Evolutionary conservation across 768 basidiomycete species (phyloP).

Genomic region (Inosperma sp.): DNA sequence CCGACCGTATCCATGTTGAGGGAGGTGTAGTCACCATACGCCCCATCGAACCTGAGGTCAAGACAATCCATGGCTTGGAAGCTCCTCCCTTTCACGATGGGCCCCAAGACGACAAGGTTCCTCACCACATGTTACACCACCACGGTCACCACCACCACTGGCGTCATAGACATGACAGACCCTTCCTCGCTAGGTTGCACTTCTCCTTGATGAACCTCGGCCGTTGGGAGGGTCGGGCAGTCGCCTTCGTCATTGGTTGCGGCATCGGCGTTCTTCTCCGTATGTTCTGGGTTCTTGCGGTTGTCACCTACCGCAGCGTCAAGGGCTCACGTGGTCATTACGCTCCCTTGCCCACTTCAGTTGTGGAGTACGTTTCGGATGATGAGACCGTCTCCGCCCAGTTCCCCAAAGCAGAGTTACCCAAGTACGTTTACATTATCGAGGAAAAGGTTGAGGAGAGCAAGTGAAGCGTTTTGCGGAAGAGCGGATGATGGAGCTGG

Average conservation of each 20-base stretch:
- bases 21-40: constrained; percentile 31
- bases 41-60: constrained; percentile 24
- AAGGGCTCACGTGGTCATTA: constrained; percentile 40
- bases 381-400: constrained; percentile 42
- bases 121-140: too few relatives aligned
- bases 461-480: background rate
- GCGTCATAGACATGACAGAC: constrained; percentile 25
- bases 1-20: constrained; percentile 9
- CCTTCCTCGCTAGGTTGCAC: constrained; percentile 60
- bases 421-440: constrained; percentile 44
- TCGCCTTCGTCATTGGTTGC: constrained; percentile 83
- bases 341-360: constrained; percentile 32
- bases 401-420: constrained; percentile 32
- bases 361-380: constrained; percentile 41
- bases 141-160: constrained; percentile 20
- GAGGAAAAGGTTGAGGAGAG: constrained; percentile 46
- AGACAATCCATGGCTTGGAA: background rate
- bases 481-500: too few relatives aligned
- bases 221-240: constrained; percentile 77
- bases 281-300: constrained; percentile 70
- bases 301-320: constrained; percentile 57
- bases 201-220: constrained; percentile 64
- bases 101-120: too few relatives aligned
- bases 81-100: background rate
- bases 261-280: constrained; percentile 78